A percentile compares a stretch with the other conserved stretches of the same genome.
phyloP scores from a whole-genome alignment of 2,329 filamentous ascomycete genomes.

The Cladosporium halotolerans region DNA sequence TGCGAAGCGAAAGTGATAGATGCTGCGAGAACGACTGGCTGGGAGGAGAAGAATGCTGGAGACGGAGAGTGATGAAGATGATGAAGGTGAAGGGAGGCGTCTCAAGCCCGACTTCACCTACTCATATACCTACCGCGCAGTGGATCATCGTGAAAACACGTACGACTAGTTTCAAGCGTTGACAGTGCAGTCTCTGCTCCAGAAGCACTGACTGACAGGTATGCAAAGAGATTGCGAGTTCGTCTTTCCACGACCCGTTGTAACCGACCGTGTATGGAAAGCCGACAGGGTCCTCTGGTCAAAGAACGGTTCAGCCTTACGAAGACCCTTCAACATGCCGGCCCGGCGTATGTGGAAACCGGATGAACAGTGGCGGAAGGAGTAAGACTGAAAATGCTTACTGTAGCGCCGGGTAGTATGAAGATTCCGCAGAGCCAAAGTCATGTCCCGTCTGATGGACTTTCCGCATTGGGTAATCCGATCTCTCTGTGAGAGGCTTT shows the following conservation, averaged over 20 bases:
- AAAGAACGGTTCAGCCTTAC: constrained; percentile 1
- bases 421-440: not conserved
- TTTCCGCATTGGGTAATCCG: constrained; percentile 5
- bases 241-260: constrained; percentile 1
- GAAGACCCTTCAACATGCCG: not conserved
- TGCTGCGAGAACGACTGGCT: too few relatives aligned
- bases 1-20: not conserved
- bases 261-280: constrained; percentile 1
- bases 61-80: not conserved
- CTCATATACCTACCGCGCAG: not conserved
- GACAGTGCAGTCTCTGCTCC: not conserved
- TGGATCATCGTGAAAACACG: not conserved
- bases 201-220: constrained; percentile 1
- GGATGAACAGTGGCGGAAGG: not conserved
- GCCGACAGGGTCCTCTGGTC: not conserved
- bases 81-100: not conserved
- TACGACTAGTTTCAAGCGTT: not conserved
- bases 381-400: not conserved
- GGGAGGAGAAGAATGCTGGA: not conserved
- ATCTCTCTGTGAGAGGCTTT: too few relatives aligned
- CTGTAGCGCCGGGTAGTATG: not conserved
- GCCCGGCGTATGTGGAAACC: not conserved
- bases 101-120: not conserved
- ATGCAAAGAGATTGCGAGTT: not conserved
- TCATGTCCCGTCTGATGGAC: not conserved